phyloP scores from a whole-genome alignment of 306 rosid species.

The Cucumis hystrix region DNA sequence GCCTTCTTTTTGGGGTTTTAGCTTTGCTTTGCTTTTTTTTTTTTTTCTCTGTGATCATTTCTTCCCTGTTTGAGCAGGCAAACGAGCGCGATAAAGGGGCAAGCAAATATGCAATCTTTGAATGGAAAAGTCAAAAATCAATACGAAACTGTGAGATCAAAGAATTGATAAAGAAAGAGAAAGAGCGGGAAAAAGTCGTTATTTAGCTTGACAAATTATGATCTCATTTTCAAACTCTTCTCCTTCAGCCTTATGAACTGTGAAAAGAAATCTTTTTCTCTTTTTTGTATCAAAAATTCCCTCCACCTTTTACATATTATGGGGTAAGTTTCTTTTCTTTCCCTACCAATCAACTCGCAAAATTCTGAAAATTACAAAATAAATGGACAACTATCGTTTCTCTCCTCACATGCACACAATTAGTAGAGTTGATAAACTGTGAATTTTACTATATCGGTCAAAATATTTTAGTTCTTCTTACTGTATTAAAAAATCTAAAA shows the following conservation, averaged over 20 bases:
- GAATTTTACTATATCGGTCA: no score
- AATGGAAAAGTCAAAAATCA: not conserved
- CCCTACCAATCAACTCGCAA: not conserved
- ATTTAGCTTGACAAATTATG: not conserved
- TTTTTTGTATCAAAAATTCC: not conserved
- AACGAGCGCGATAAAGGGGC: conserved; percentile 6
- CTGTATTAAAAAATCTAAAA: no score
- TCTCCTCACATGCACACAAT: no score
- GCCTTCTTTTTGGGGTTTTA: not conserved
- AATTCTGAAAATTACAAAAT: no score
- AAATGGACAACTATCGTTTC: no score
- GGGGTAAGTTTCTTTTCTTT: no score
- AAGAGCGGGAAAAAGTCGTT: conserved; percentile 8
- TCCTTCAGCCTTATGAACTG: not conserved
- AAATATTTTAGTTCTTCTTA: no score
- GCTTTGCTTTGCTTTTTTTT: not conserved
- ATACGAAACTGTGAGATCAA: not conserved
- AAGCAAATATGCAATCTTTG: not conserved
- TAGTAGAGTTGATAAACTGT: no score
- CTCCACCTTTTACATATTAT: not conserved
- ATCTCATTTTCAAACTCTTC: not conserved
- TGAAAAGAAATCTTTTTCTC: not conserved
- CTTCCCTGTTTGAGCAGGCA: conserved; percentile 5
- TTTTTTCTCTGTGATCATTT: not conserved
- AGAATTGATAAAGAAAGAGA: not conserved